A percentile compares a stretch with the other conserved stretches of the same genome.
phyloP scores from a whole-genome alignment of 305 asterid species.

The Salvia sclarea region DNA sequence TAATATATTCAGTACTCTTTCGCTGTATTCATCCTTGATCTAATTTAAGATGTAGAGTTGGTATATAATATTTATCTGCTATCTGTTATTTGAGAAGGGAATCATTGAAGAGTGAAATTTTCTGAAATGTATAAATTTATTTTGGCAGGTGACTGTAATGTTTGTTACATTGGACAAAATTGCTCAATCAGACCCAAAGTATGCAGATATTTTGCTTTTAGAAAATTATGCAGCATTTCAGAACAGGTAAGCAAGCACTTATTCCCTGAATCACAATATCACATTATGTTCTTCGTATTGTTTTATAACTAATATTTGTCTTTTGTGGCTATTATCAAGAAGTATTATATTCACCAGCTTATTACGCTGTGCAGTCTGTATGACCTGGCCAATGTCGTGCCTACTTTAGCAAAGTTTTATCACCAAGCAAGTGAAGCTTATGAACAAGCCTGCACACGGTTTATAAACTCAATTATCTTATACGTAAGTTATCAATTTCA shows the following conservation, averaged over 20 bases:
- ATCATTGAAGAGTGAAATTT: constrained; percentile 14
- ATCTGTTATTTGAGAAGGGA: constrained; percentile 15
- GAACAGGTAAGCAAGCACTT: constrained; percentile 64
- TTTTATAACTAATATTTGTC: not conserved
- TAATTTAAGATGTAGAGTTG: not conserved
- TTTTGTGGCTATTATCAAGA: constrained; percentile 17
- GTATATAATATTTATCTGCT: not conserved
- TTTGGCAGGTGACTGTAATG: constrained; percentile 93
- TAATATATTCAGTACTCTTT: constrained; percentile 21
- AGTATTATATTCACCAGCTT: constrained; percentile 35
- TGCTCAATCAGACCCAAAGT: constrained; percentile 83
- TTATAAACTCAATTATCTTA: constrained; percentile 77
- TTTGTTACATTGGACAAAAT: constrained; percentile 93
- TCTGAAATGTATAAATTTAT: constrained; percentile 35
- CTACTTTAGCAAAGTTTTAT: constrained; percentile 91
- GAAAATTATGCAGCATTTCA: constrained; percentile 99
- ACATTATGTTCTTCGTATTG: constrained; percentile 3
- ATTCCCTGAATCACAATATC: constrained; percentile 12
- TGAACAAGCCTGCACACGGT: constrained; percentile 95
- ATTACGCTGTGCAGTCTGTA: constrained; percentile 75
- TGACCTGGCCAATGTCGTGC: constrained; percentile 97
- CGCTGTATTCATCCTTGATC: constrained; percentile 12
- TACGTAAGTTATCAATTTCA: constrained; percentile 58
- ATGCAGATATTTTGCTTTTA: constrained; percentile 84
- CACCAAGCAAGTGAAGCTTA: constrained; percentile 99